Evolutionary conservation across 352 stramenopile species (phyloP), one percentile per base, ranked within the genome.

Genomic region (Globisporangium ultimum): DNA sequence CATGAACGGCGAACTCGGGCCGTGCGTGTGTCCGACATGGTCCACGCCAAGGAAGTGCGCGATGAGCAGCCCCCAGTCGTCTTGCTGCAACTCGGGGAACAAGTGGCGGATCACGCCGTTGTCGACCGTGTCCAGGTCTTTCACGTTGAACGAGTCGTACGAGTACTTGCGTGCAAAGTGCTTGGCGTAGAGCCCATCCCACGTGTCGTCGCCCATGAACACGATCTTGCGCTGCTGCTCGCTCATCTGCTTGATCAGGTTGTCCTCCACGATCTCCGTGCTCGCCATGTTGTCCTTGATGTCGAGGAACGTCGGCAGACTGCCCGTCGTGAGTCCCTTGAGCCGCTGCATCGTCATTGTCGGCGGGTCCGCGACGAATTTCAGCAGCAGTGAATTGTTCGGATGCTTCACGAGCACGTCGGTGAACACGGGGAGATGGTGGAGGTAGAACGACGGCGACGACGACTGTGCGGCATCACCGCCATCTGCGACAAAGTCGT

Each of bases 191-290:
- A 99, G 74, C 53, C 89, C 80, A 12, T 94, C 78, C 97, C 97
- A 99, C 41, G 97, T 99, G 79, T 99, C 96, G 78, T 99, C 97
- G n/a, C 97, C 97, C 72, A 99, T 98, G 75, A 99, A 99, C 43
- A 95, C 89, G 43, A 98, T 80, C 9, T 70, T 76, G 11, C 76
- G 71, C 36, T 67, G 53, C 22, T 74, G 67, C 22, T 58, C 66
- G 50, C 84, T 75, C 62, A 90, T 61, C 68, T 99, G 96, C 47
- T 90, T 65, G 28, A 99, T 72, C 74, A 97, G 91, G 59, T 98
- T 98, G 87, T 99, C 97, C 72, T 99, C 96, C 11, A 91, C 85
- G 58, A 99, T 96, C 53, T 84, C 85, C 61, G 67, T 85, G 63
- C 90, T 90, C 57, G 88, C 82, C 73, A 98, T 96, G 66, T 97